Base-by-base conservation (phyloP, 129 eudicot species). In the Saposhnikovia divaricata region DNA sequence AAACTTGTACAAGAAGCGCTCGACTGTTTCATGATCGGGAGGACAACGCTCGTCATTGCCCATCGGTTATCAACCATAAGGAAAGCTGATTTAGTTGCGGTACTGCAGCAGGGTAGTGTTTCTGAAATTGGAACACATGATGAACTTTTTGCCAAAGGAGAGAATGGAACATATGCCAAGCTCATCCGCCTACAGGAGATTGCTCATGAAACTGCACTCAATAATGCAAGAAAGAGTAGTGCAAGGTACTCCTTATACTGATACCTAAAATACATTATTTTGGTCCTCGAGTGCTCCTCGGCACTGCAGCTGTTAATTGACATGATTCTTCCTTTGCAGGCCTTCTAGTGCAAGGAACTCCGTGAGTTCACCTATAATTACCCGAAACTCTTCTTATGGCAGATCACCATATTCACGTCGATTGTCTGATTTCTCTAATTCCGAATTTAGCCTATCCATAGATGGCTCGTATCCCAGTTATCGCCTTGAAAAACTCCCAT, bases 321-420 rank as follows among this genome's bases (percentile, higher is more conserved):
- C 46, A 72, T 50, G 80, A 8, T 57, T 82, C 63, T 81, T 81
- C 45, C 39, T 78, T 81, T 81, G 83, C 90, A 94, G 99, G 91
- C 97, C 99, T 51, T 95, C 99, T 0, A 94, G 93, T 89, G 99
- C 97, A 42, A 90, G 99, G 65, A 89, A 89, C 84, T 95, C 99
- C 0, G 92, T 95, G 28, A 95, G 99, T 88, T 95, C 99, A 71
- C 99, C 99, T 2, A 92, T 95, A 71, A 92, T 95, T 15, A 86
- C 98, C 11, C 86, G 97, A 72, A 95, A 95, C 86, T 95, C 98
- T 6, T 95, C 98, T 4, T 95, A 92, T 4, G 98, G 97, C 8
- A 89, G 97, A 71, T 95, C 99, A 43, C 99, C 99, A 14, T 95
- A 87, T 85, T 94, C 98, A 14, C 86, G 97, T 51, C 74, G 99